Evolutionary conservation across 2,329 filamentous ascomycete genomes (phyloP), one percentile per base, ranked within the genome.

Genomic region (Elsinoe batatas): DNA sequence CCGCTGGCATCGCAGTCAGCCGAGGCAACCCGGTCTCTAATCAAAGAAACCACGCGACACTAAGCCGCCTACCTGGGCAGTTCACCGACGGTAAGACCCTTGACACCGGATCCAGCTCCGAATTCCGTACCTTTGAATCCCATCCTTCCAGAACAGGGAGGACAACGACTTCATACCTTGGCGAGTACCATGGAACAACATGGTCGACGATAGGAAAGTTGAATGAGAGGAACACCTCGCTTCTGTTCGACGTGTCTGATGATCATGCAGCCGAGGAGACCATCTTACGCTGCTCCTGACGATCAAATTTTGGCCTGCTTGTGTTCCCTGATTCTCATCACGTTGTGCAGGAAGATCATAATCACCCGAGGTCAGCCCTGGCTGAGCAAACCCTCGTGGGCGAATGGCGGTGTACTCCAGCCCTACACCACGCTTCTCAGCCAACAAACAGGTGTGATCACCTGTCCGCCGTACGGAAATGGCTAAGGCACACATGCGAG

Each of bases 121-220:
- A 51, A 51, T 15, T 36, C 47, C 47, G 47, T 38, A 37, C 30
- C 20, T 15, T 5, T 49, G 26, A 35, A 11, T 38, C 15, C 47
- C 32, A 51, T 33, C 26, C 44, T 49, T 49, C 44, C 44, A 49
- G 44, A 49, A 49, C 26, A 49, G 44, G 44, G 33, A 49, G 44
- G 33, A 49, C 26, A 35, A 13, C 12, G 26, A 49, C 44, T 46
- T 46, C 15, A 46, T 32, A 22, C 26, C 42, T 46, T 46, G 42
- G 42, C 42, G 20, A 26, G 26, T 26, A 5, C 42, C 20, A n/a
- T 26, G 42, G 42, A 46, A 26, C 26, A 32, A 32, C 13, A 26
- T 26, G 18, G 12, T 6, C 20, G 42, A 2, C 3, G 26, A 30
- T 30, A 30, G 20, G 20, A 46, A 46, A 8, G 26, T 33, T 49